Base-by-base conservation (phyloP, 139 green algal species). In the Raphidocelis subcapitata region DNA sequence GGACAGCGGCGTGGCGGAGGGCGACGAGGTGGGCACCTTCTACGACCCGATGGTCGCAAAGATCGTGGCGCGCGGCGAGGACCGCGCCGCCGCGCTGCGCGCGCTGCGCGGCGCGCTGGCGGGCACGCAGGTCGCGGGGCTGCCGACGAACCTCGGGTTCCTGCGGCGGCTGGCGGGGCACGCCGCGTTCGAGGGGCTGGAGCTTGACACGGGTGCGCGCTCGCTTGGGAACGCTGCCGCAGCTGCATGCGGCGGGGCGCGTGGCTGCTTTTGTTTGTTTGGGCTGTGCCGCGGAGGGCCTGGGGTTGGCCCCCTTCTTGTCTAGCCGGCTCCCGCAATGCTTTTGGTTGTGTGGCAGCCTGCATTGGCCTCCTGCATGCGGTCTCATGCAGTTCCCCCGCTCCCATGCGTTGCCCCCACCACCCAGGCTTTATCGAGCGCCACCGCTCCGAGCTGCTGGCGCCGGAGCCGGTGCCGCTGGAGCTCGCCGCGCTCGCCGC, bases 31-130 rank as follows among this genome's bases (percentile, higher is more conserved):
- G 35, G 81, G 86, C 26, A 75, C 81, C 77, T 62, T 95, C 57
- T 64, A 75, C 41, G 93, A 98, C 79, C 91, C 94, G 16, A 92
- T 98, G 85, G 95, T 98, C 28, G 94, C 90, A 66, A 98, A 98
- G 88, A 67, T 90, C 4, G 72, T 89, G 15, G 79, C 77, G 35
- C 67, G 80, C n/a, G 84, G 63, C 32, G 31, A 69, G 2, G 73
- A 84, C 61, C 80, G 85, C 28, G 49, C 56, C 3, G 29, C 61
- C 18, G 79, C 83, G 12, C 73, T 88, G 66, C 28, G n/a, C 47
- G 61, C 59, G 32, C 73, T 88, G 69, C 68, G 75, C 41, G 51
- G 54, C 35, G 83, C 75, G 21, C 76, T 88, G n/a, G 56, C 44
- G 26, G 18, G 79, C 1, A 85, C 79, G 4, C 79, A 88, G 85